These are phyloP conservation scores for Monilinia polystroma DNA, from an alignment of 2,329 filamentous ascomycete genomes.

Conservation along the genomic window DNA sequence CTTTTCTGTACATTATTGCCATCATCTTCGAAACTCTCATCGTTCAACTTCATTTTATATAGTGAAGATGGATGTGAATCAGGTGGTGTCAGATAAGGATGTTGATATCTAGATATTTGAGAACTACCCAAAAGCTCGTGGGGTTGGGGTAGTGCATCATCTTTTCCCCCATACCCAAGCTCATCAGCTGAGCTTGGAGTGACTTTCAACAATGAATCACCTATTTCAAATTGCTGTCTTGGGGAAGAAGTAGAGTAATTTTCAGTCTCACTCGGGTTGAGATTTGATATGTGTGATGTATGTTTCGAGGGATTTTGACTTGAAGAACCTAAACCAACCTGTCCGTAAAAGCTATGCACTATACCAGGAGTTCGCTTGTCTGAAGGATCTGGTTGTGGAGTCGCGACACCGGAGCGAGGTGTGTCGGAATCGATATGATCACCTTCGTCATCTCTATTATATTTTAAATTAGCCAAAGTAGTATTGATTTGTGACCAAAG, in stretches of 20 bases:
- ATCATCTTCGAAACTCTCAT: conserved; percentile 44
- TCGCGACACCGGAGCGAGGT: conserved; percentile 86
- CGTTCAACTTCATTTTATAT: conserved; percentile 46
- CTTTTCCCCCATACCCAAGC: conserved; percentile 31
- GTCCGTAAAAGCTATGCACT: conserved; percentile 93
- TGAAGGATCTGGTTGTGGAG: conserved; percentile 86
- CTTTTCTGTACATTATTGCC: conserved; percentile 41
- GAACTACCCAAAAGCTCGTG: conserved; percentile 33
- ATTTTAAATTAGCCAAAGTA: conserved; percentile 35
- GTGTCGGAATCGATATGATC: conserved; percentile 82
- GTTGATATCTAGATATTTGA: conserved; percentile 32
- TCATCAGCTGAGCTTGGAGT: conserved; percentile 34
- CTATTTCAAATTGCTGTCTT: conserved; percentile 29
- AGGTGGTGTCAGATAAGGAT: conserved; percentile 59
- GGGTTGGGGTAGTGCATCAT: conserved; percentile 29
- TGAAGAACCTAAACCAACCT: conserved; percentile 90
- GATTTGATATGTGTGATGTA: conserved; percentile 23
- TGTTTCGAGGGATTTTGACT: conserved; percentile 33
- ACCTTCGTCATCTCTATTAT: conserved; percentile 58
- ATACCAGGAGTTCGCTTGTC: conserved; percentile 96
- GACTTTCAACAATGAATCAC: conserved; percentile 33
- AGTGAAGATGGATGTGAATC: conserved; percentile 50
- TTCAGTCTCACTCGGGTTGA: conserved; percentile 30
- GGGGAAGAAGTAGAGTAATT: conserved; percentile 31
- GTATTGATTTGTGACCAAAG: conserved; percentile 27